phyloP scores from a whole-genome alignment of 2,329 filamentous ascomycete genomes.

The Hymenoscyphus occultus region DNA sequence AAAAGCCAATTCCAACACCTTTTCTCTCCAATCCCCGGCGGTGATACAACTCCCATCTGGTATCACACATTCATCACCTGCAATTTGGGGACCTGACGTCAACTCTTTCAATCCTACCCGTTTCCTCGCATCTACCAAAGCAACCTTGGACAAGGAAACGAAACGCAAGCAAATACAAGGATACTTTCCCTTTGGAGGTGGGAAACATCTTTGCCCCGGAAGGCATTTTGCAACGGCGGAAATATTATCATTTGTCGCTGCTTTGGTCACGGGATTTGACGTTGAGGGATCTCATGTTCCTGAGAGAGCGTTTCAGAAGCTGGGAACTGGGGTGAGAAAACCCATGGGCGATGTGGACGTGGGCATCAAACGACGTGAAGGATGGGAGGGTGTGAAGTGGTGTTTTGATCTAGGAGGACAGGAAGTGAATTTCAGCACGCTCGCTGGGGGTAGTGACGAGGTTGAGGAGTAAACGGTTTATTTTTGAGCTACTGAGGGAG shows the following conservation, averaged over 20 bases:
- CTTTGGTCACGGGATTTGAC: conserved; percentile 36
- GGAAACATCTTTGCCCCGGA: conserved; percentile 42
- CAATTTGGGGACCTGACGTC: conserved; percentile 45
- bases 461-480: neutral
- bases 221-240: conserved; percentile 41
- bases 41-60: conserved; percentile 45
- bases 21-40: conserved; percentile 43
- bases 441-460: neutral
- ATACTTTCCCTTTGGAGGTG: conserved; percentile 42
- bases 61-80: conserved; percentile 41
- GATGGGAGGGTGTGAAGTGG: conserved; percentile 31
- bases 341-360: conserved; percentile 27
- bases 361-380: conserved; percentile 21
- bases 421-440: conserved; percentile 37
- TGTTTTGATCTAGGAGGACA: conserved; percentile 18
- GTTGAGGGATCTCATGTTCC: conserved; percentile 20
- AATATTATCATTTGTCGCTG: conserved; percentile 38
- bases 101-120: conserved; percentile 42
- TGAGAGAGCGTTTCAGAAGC: conserved; percentile 22
- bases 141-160: conserved; percentile 20
- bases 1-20: conserved; percentile 36
- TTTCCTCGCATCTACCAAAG: conserved; percentile 37
- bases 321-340: conserved; percentile 30
- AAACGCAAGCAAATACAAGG: conserved; percentile 25
- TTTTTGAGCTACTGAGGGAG: too few relatives aligned